Evolutionary conservation across 495 filamentous ascomycete genomes (phyloP), one percentile per base, ranked within the genome.

Genomic region (Penicillium nucicola): DNA sequence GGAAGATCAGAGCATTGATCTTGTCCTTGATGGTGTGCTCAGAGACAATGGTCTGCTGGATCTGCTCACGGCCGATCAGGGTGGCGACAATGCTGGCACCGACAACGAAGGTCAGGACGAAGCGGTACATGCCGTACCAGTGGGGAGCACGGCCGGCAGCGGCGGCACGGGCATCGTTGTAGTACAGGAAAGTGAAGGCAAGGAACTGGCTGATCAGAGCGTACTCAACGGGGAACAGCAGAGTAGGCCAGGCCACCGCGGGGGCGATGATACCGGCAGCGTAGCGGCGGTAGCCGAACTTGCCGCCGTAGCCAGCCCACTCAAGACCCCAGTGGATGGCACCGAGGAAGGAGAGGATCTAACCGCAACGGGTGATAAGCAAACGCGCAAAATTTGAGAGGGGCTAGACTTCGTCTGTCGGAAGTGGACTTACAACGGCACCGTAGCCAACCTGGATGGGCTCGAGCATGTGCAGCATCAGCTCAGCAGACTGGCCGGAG

Each of bases 311-410:
- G 51, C 80, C 77, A 48, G 87, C 87, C 74, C 81, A 90, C 71
- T 92, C 88, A 48, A 92, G 72, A 55, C 89, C 89, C 95, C 95
- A 97, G 70, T 98, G 93, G 60, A 97, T 83, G 31, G 95, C 93
- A 41, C 93, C 93, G 18, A 98, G 82, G 80, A 97, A 97, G 38
- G 91, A 95, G 60, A 97, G 85, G 58, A 97, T 91, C 86, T 89
- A 53, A 11, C 20, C 42, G 11, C 11, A 17, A 42, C 31, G 17
- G 23, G 30, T 48, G 18, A 44, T 57, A 34, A 59, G 50, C 32
- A 32, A 48, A 41, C 9, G 18, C 18, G 13, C 23, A 47, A 46
- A 7, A 13, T 17, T 39, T n/a, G n/a, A 51, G 13, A 33, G 3
- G 48, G 12, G 10, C 31, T 37, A 42, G 9, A 36, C 12, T 31